Conservation (phyloP, 1,139 yeast species). For the Yamadazyma taylorii region DNA sequence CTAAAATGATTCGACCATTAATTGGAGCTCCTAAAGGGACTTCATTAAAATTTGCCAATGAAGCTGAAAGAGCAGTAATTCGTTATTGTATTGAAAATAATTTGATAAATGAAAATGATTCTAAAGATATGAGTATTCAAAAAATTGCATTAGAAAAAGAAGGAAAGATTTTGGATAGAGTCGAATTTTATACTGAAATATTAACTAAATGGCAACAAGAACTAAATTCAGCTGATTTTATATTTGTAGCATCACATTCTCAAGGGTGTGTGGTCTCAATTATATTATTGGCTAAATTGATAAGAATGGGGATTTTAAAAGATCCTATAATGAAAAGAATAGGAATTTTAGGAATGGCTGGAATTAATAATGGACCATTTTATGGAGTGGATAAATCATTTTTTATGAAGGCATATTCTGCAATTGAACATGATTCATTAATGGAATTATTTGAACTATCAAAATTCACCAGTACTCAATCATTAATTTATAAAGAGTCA, state of each 20-base stretch:
- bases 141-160: conserved; percentile 93
- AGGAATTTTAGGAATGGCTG: conserved; percentile 92
- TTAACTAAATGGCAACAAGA: conserved; percentile 71
- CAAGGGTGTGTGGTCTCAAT: conserved; percentile 95
- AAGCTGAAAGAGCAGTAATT: conserved; percentile 75
- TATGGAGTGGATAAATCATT: conserved; percentile 84
- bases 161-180: conserved; percentile 85
- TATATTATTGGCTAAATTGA: conserved; percentile 68
- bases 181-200: conserved; percentile 72
- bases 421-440: conserved; percentile 85
- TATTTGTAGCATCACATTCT: conserved; percentile 89
- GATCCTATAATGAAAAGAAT: conserved; percentile 50
- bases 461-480: conserved; percentile 68
- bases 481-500: conserved; percentile 68
- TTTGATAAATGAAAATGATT: conserved; percentile 36
- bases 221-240: conserved; percentile 74
- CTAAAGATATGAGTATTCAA: conserved; percentile 62
- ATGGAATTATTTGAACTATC: conserved; percentile 87
- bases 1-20: conserved; percentile 73
- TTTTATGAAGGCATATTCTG: conserved; percentile 82
- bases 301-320: conserved; percentile 66
- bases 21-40: conserved; percentile 43
- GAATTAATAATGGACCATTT: conserved; percentile 90
- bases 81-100: conserved; percentile 68
- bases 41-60: conserved; percentile 52